Conservation (phyloP, 192 early-diverging fungal genomes). For the Geranomyces variabilis region DNA sequence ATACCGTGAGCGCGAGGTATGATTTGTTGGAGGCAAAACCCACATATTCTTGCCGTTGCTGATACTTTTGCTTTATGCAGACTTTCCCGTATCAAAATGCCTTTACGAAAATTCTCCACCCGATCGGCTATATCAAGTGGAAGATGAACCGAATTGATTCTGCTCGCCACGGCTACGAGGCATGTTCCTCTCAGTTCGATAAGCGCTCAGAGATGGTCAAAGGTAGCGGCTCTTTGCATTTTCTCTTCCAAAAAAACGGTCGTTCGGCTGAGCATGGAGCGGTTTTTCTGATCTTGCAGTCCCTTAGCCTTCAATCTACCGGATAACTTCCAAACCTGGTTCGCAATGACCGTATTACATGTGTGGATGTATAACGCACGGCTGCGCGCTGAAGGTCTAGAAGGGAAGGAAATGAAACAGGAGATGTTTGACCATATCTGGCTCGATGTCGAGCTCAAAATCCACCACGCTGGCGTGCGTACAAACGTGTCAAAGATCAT, state of each 20-base stretch:
- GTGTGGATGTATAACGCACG: constrained; percentile 94
- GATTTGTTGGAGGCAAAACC: too few species aligned
- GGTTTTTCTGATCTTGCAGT: background rate
- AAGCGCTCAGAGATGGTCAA: constrained; percentile 32
- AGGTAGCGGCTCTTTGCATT: background rate
- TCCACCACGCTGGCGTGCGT: constrained; percentile 77
- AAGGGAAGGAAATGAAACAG: constrained; percentile 80
- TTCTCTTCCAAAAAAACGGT: too few species aligned
- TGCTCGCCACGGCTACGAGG: constrained; percentile 45
- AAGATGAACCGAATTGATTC: constrained; percentile 54
- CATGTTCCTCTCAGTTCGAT: constrained; percentile 48
- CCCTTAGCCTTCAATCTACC: constrained; percentile 58
- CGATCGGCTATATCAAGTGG: constrained; percentile 48
- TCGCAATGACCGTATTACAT: constrained; percentile 84
- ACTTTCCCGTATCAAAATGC: constrained; percentile 25
- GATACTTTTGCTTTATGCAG: constrained; percentile 1
- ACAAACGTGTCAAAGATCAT: constrained; percentile 75
- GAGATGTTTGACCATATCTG: constrained; percentile 87
- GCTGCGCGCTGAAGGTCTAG: constrained; percentile 42
- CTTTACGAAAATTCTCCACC: constrained; percentile 34
- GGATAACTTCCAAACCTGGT: constrained; percentile 96
- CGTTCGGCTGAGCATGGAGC: too few species aligned
- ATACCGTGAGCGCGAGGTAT: constrained; percentile 12
- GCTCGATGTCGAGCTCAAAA: constrained; percentile 82
- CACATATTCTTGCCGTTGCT: background rate